Percentiles rank a stretch among this genome's conserved stretches.
These are phyloP conservation scores for Rhizophagus clarus DNA, from an alignment of 192 early-diverging fungal genomes.

Conservation along the genomic window DNA sequence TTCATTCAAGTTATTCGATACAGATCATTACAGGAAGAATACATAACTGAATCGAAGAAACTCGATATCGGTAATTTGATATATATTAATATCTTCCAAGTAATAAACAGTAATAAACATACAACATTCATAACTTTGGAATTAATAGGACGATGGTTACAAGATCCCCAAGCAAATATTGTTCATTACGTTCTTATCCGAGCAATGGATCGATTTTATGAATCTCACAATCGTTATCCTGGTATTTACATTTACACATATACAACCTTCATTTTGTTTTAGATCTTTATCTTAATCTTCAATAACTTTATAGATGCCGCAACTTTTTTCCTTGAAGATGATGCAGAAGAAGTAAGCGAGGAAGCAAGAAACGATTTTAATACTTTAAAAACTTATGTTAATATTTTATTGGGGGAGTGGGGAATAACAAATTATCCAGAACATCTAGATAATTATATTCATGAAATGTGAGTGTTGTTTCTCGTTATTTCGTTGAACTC, in stretches of 20 bases:
- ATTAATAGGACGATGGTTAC: slow-evolving; percentile 48
- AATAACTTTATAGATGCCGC: slow-evolving; percentile 17
- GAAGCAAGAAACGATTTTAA: slow-evolving; percentile 19
- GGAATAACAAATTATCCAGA: slow-evolving; percentile 40
- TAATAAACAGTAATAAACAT: too few relatives aligned
- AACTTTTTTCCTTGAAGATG: slow-evolving; percentile 34
- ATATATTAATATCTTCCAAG: too few relatives aligned
- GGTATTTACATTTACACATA: slow-evolving; percentile 41
- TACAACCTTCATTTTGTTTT: background rate
- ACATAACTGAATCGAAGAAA: slow-evolving; percentile 42
- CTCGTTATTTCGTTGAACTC: background rate
- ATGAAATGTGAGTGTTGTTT: slow-evolving; percentile 62
- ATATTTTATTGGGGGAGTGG: slow-evolving; percentile 44
- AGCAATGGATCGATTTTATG: slow-evolving; percentile 66
- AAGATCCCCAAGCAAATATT: slow-evolving; percentile 57
- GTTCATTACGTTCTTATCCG: slow-evolving; percentile 66
- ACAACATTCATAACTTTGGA: background rate
- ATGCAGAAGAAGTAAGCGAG: slow-evolving; percentile 56
- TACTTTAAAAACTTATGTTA: slow-evolving; percentile 49
- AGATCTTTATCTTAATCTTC: background rate
- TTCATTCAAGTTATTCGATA: slow-evolving; percentile 71
- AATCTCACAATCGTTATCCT: slow-evolving; percentile 60
- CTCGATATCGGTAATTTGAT: slow-evolving; percentile 52
- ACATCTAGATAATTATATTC: slow-evolving; percentile 56
- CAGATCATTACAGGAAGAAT: slow-evolving; percentile 59